Evolutionary conservation across 176 grass and related monocot genomes (phyloP).

Genomic region (Phyllostachys edulis): DNA sequence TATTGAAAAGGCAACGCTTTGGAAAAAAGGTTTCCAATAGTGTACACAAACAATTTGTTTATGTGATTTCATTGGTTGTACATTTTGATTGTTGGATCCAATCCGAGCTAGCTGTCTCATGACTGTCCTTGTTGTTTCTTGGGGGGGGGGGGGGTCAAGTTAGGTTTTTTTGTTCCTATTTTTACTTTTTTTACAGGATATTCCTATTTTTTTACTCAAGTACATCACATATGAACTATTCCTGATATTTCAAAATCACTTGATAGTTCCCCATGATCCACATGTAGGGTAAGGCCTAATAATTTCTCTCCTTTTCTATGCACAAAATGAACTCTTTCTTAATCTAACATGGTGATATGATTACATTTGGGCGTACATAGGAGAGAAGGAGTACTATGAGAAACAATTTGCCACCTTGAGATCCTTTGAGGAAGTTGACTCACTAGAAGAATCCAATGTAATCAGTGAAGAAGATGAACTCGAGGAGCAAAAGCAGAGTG

Average conservation of each 20-base stretch:
- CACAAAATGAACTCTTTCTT: neutral
- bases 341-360: neutral
- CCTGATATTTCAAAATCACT: neutral
- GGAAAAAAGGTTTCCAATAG: neutral
- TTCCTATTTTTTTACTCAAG: neutral
- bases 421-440: conserved; percentile 80
- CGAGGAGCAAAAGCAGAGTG: conserved; percentile 70
- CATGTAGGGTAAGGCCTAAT: neutral
- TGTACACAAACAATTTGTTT: neutral
- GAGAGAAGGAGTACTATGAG: conserved; percentile 79
- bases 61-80: neutral
- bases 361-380: conserved; percentile 40
- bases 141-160: too few species aligned
- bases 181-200: neutral
- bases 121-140: neutral
- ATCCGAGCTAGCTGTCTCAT: neutral
- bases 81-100: neutral
- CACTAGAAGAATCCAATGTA: conserved; percentile 49
- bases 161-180: neutral
- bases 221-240: neutral
- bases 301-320: neutral
- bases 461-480: conserved; percentile 59
- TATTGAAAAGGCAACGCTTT: neutral
- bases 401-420: conserved; percentile 84
- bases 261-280: neutral